Conservation (phyloP, 805 yeast genomes). For the Groenewaldozyma tartarivorans region DNA sequence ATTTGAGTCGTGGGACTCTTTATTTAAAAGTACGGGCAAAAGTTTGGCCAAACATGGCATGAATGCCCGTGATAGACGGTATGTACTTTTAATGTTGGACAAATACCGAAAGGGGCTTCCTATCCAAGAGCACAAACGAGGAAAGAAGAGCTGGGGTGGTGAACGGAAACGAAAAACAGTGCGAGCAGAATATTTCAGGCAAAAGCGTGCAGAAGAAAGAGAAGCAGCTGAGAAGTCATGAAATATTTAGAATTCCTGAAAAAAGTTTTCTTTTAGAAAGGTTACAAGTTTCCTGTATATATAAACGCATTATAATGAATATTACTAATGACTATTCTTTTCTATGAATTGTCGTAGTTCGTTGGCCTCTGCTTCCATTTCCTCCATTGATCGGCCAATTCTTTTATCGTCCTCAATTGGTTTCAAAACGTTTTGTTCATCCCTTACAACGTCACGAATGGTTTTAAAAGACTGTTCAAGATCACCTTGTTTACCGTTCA, state of each 20-base stretch:
- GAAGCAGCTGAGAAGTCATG: background rate
- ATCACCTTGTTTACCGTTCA: constrained; percentile 50
- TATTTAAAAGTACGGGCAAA: constrained; percentile 47
- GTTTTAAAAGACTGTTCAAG: constrained; percentile 28
- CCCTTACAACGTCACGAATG: constrained; percentile 23
- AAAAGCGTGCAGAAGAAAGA: constrained; percentile 22
- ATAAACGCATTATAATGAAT: too few species aligned
- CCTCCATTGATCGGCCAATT: constrained; percentile 45
- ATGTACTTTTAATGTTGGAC: constrained; percentile 62
- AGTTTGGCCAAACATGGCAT: constrained; percentile 69
- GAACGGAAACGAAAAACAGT: constrained; percentile 69
- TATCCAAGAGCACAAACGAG: constrained; percentile 47
- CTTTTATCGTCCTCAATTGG: constrained; percentile 43
- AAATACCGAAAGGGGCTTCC: constrained; percentile 49
- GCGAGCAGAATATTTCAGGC: constrained; percentile 37
- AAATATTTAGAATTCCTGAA: too few species aligned
- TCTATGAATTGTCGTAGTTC: constrained; percentile 30
- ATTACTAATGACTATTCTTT: background rate
- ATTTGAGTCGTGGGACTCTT: constrained; percentile 65
- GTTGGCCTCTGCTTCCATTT: constrained; percentile 64
- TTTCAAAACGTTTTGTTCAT: constrained; percentile 11
- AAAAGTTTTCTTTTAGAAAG: too few species aligned
- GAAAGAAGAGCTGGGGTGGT: constrained; percentile 79
- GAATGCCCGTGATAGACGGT: constrained; percentile 54
- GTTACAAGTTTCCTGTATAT: too few species aligned